Evolutionary conservation across 768 basidiomycete genomes (phyloP).

Genomic region (Rhodocollybia butyracea): DNA sequence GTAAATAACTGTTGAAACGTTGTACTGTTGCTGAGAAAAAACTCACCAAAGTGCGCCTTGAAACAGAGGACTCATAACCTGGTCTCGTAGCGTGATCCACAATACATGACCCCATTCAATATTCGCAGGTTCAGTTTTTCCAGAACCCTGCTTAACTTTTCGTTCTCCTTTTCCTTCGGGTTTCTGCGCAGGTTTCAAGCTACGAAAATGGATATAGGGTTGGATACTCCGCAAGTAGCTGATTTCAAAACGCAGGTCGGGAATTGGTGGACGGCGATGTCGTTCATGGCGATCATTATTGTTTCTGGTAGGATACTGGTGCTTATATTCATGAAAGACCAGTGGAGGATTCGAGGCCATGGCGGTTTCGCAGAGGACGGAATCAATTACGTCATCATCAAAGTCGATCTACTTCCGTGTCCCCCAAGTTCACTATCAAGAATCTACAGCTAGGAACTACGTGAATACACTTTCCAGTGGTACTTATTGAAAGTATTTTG

Average conservation of each 20-base stretch:
- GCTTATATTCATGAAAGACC: neutral
- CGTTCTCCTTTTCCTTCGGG: neutral
- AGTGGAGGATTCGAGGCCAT: neutral
- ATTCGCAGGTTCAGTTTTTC: conserved; percentile 28
- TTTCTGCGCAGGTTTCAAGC: neutral
- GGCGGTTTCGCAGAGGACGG: too few species aligned
- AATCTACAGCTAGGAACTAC: too few species aligned
- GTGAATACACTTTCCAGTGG: too few species aligned
- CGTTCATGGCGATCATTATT: neutral
- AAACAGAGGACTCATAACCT: conserved; percentile 61
- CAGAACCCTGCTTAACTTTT: neutral
- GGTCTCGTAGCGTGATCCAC: conserved; percentile 68
- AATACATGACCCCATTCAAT: conserved; percentile 56
- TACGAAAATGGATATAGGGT: neutral
- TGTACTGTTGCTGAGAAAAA: too few species aligned
- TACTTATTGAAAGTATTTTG: too few species aligned
- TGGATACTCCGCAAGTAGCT: neutral
- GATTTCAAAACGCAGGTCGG: neutral
- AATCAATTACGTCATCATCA: too few species aligned
- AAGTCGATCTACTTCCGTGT: too few species aligned
- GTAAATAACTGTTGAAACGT: neutral
- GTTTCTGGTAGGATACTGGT: neutral
- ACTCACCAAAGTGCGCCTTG: conserved; percentile 69
- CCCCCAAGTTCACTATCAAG: too few species aligned
- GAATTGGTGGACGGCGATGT: neutral